Percentiles rank a stretch among this genome's conserved stretches.
These are phyloP conservation scores for Pezizomycotina sp. DNA, from an alignment of 2,329 filamentous ascomycete genomes.

Conservation along the genomic window DNA sequence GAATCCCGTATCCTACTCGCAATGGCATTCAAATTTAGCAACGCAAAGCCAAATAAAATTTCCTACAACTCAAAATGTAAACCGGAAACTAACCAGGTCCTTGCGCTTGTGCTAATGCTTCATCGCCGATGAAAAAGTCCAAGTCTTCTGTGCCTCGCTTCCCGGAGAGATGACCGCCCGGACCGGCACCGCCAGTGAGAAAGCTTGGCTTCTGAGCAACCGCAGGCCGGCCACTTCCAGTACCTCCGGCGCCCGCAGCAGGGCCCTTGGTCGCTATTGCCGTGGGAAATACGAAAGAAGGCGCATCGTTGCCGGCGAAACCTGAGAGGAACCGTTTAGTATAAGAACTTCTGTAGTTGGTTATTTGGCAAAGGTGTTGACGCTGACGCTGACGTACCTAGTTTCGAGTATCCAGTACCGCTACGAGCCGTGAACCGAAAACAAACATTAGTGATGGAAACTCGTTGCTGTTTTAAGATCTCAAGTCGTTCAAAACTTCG, in stretches of 20 bases:
- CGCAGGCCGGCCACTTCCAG: constrained; percentile 73
- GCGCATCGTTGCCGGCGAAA: constrained; percentile 97
- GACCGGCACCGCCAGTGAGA: constrained; percentile 74
- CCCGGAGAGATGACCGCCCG: constrained; percentile 62
- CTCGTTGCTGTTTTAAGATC: constrained; percentile 21
- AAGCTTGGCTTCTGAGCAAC: constrained; percentile 93
- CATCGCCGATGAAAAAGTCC: constrained; percentile 97
- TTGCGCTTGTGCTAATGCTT: constrained; percentile 66
- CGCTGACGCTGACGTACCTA: constrained; percentile 47
- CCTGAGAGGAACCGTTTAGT: constrained; percentile 36
- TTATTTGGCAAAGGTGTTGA: neutral
- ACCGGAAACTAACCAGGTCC: constrained; percentile 50
- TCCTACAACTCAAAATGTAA: neutral
- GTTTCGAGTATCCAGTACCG: constrained; percentile 98
- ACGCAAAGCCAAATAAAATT: neutral
- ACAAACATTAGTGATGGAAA: constrained; percentile 20
- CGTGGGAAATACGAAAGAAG: constrained; percentile 97
- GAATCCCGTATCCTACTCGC: constrained; percentile 68
- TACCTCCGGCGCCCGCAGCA: constrained; percentile 49
- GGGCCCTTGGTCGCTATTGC: constrained; percentile 89
- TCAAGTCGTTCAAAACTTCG: no score
- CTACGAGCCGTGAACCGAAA: constrained; percentile 41
- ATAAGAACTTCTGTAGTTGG: neutral
- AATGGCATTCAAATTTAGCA: neutral
- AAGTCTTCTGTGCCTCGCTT: constrained; percentile 96